Evolutionary conservation across 2,329 filamentous ascomycete genomes (phyloP).

Genomic region (Hypoxylon sp.): DNA sequence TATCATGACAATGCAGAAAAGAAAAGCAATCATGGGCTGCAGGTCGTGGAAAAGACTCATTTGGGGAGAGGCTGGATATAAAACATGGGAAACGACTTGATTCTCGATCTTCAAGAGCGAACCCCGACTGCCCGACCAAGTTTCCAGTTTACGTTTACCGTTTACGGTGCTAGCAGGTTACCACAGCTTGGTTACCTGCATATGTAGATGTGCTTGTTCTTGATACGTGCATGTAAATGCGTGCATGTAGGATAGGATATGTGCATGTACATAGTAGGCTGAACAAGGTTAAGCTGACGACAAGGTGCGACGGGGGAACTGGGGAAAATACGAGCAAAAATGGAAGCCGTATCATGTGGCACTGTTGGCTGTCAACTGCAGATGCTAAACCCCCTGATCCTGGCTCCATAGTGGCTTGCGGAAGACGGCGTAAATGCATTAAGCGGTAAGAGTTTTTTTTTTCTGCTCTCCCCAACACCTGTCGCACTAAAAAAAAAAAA

Average conservation of each 20-base stretch:
- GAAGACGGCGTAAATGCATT: slow-evolving; percentile 16
- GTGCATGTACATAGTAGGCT: background rate
- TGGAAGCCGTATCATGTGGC: too few species aligned
- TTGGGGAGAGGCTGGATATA: slow-evolving; percentile 18
- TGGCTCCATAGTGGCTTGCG: background rate
- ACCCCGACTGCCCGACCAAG: slow-evolving; percentile 9
- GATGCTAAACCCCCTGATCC: too few species aligned
- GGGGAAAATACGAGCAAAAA: slow-evolving; percentile 21
- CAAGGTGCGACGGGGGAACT: slow-evolving; percentile 15
- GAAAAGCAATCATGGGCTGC: slow-evolving; percentile 10
- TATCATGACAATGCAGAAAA: slow-evolving; percentile 29
- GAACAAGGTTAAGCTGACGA: slow-evolving; percentile 1
- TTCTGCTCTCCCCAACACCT: background rate
- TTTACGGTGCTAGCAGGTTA: background rate
- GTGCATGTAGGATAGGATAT: too few species aligned
- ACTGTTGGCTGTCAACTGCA: too few species aligned
- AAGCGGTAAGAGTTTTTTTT: background rate
- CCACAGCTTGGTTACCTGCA: too few species aligned
- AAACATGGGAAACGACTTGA: slow-evolving; percentile 10
- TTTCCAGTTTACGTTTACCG: background rate
- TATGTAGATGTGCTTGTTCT: too few species aligned
- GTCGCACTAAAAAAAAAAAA: too few species aligned
- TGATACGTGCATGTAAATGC: too few species aligned
- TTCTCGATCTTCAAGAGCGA: slow-evolving; percentile 13
- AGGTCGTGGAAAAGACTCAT: slow-evolving; percentile 17